Conservation (phyloP, 1,139 yeast species). For the Saccharomyces hybrid region DNA sequence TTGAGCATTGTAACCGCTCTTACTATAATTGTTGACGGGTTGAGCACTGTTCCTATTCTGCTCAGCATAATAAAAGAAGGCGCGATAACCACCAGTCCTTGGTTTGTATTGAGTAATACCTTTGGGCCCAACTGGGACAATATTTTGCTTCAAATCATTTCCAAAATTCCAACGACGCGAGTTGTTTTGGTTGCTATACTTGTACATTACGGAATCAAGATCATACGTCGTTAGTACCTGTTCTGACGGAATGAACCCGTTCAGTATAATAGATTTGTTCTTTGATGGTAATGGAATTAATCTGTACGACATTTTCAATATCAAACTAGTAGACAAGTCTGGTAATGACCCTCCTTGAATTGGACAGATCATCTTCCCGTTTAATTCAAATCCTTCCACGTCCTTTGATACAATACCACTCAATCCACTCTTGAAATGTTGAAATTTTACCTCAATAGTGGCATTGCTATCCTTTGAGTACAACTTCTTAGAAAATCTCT, state of each 20-base stretch:
- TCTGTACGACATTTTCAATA: constrained; percentile 50
- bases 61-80: constrained; percentile 27
- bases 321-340: constrained; percentile 49
- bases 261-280: constrained; percentile 77
- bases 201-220: constrained; percentile 50
- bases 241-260: constrained; percentile 63
- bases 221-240: constrained; percentile 63
- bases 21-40: constrained; percentile 7
- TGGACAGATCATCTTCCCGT: constrained; percentile 51
- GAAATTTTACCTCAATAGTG: constrained; percentile 34
- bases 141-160: constrained; percentile 25
- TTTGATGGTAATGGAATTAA: constrained; percentile 47
- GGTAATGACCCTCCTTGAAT: constrained; percentile 46
- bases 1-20: background rate
- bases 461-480: constrained; percentile 32
- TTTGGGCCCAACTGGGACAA: constrained; percentile 34
- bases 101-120: constrained; percentile 35
- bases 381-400: constrained; percentile 40
- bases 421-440: constrained; percentile 47
- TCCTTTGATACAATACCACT: constrained; percentile 55
- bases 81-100: constrained; percentile 39
- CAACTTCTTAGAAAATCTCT: constrained; percentile 24
- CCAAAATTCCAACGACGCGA: constrained; percentile 27
- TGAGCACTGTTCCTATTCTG: constrained; percentile 19
- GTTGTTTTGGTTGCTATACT: constrained; percentile 19